These are phyloP conservation scores for Purpureocillium lavendulum DNA, from an alignment of 2,329 filamentous ascomycete species.

Conservation along the genomic window DNA sequence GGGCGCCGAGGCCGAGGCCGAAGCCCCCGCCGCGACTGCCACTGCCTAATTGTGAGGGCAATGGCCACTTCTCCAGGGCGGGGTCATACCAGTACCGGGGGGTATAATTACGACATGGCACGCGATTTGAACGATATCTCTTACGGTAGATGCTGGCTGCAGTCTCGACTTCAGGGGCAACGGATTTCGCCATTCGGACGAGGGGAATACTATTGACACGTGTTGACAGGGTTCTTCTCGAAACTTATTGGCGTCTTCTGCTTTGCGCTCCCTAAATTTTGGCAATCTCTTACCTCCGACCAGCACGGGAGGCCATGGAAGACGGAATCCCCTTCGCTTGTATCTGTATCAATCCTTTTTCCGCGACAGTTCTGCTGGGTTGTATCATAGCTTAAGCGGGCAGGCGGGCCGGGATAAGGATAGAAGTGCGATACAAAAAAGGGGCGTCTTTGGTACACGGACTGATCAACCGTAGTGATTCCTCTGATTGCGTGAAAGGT, in stretches of 20 bases:
- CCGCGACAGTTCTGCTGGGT: conserved; percentile 24
- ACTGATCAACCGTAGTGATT: neutral
- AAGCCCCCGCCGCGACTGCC: conserved; percentile 15
- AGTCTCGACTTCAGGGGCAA: neutral
- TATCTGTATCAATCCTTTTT: conserved; percentile 25
- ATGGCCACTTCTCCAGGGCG: conserved; percentile 14
- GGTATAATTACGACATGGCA: conserved; percentile 30
- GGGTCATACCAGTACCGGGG: conserved; percentile 17
- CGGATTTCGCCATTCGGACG: too few species aligned
- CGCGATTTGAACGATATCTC: conserved; percentile 29
- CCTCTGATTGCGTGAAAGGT: too few species aligned
- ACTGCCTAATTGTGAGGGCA: conserved; percentile 21
- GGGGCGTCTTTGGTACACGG: conserved; percentile 19
- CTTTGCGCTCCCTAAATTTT: conserved; percentile 1
- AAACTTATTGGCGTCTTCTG: neutral
- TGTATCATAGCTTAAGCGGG: conserved; percentile 26
- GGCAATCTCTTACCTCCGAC: conserved; percentile 2
- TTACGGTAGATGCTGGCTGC: conserved; percentile 26
- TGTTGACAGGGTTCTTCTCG: neutral
- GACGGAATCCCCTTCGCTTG: conserved; percentile 16
- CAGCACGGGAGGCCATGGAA: neutral
- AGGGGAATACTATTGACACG: too few species aligned
- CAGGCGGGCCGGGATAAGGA: conserved; percentile 21
- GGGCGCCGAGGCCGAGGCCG: conserved; percentile 26
- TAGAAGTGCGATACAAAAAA: conserved; percentile 23